Conservation (phyloP, 2,329 filamentous ascomycete species). For the Trichoderma oligosporum region DNA sequence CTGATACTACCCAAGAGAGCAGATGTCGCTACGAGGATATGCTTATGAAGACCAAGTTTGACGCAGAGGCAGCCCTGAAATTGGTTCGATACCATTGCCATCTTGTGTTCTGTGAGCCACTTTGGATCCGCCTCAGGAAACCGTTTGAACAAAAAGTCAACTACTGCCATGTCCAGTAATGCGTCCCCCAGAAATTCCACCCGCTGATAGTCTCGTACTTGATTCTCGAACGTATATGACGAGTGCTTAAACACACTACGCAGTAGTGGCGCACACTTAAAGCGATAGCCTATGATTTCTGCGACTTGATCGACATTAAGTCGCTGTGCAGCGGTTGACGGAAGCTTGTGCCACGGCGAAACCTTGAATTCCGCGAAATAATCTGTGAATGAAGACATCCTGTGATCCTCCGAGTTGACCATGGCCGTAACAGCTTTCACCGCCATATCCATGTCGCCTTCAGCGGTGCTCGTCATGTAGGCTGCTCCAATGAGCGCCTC, state of each 20-base stretch:
- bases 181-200: constrained; percentile 91
- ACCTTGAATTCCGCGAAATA: constrained; percentile 67
- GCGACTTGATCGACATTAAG: constrained; percentile 65
- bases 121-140: constrained; percentile 82
- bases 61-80: constrained; percentile 83
- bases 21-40: constrained; percentile 57
- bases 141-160: constrained; percentile 74
- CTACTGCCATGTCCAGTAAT: constrained; percentile 78
- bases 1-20: constrained; percentile 42
- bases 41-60: constrained; percentile 69
- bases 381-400: constrained; percentile 64
- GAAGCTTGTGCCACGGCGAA: constrained; percentile 65
- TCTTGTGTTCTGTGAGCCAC: constrained; percentile 98
- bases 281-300: constrained; percentile 55
- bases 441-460: constrained; percentile 52
- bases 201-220: constrained; percentile 81
- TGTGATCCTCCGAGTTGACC: constrained; percentile 66
- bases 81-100: constrained; percentile 98
- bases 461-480: constrained; percentile 46
- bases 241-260: constrained; percentile 86
- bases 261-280: constrained; percentile 71
- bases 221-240: constrained; percentile 73
- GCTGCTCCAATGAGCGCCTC: constrained; percentile 92
- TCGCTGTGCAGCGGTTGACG: constrained; percentile 61
- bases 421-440: constrained; percentile 64